These are phyloP conservation scores for Xylariaceae sp. DNA, from an alignment of 2,329 filamentous ascomycete genomes.

Conservation along the genomic window DNA sequence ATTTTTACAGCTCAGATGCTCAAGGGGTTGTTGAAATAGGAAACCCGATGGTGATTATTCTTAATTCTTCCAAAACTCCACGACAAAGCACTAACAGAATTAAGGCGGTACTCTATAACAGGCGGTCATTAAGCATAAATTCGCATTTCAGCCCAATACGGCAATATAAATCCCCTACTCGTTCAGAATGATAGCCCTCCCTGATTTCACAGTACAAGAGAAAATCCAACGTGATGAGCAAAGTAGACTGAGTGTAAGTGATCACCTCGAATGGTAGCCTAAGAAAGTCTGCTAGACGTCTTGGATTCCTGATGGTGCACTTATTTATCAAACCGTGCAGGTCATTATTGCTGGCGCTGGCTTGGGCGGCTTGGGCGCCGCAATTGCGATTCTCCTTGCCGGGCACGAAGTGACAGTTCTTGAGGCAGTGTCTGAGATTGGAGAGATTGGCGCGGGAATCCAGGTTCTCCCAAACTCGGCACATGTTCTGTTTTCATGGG, in stretches of 20 bases:
- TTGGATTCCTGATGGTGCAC: not conserved
- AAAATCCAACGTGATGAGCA: slow-evolving; percentile 26
- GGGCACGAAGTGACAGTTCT: slow-evolving; percentile 57
- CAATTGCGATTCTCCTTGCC: slow-evolving; percentile 53
- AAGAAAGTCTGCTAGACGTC: too few species aligned
- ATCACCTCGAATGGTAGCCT: too few species aligned
- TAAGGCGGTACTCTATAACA: too few species aligned
- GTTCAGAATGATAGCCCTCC: not conserved
- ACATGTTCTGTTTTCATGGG: slow-evolving; percentile 56
- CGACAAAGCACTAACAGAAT: not conserved
- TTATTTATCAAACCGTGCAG: slow-evolving; percentile 31
- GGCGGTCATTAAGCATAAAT: not conserved
- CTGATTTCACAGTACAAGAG: slow-evolving; percentile 3
- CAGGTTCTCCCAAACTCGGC: slow-evolving; percentile 57
- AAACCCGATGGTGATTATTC: too few species aligned
- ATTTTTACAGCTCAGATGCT: not conserved
- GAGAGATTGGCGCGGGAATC: slow-evolving; percentile 58
- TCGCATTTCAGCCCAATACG: not conserved
- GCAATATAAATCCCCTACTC: too few species aligned
- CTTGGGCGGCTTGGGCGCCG: slow-evolving; percentile 59
- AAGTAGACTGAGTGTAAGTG: slow-evolving; percentile 17
- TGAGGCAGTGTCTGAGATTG: slow-evolving; percentile 54
- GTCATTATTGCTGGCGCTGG: slow-evolving; percentile 63
- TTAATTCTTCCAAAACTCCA: not conserved
- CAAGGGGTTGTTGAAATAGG: too few species aligned